Conservation (phyloP, 2,329 filamentous ascomycete genomes). For the Coccinonectria pachysandricola region DNA sequence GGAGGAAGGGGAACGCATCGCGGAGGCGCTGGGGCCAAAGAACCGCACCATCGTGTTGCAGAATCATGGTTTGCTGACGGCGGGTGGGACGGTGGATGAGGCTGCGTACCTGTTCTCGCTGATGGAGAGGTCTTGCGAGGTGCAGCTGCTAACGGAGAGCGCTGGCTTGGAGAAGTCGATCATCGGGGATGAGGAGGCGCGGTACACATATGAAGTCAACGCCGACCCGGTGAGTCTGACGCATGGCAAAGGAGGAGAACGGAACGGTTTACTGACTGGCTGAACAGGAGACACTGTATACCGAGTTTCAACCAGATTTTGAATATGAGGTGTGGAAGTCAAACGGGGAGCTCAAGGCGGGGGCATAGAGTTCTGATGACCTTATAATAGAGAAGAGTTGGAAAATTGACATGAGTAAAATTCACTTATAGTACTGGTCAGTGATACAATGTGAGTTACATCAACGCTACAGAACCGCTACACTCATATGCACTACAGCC, state of each 20-base stretch:
- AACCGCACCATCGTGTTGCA: constrained; percentile 46
- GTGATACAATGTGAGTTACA: background rate
- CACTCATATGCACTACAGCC: constrained; percentile 3
- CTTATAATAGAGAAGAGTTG: background rate
- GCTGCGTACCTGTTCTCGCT: constrained; percentile 49
- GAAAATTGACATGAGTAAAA: too few species aligned
- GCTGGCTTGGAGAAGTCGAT: constrained; percentile 15
- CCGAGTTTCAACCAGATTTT: constrained; percentile 26
- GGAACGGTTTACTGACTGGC: background rate
- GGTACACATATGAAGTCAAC: constrained; percentile 26
- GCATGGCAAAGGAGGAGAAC: rapidly evolving
- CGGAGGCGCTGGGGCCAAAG: constrained; percentile 41
- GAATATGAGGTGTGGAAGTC: constrained; percentile 24
- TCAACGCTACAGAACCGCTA: background rate
- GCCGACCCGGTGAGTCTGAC: constrained; percentile 17
- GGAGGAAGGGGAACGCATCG: constrained; percentile 50
- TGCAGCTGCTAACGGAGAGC: constrained; percentile 24
- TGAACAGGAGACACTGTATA: constrained; percentile 20
- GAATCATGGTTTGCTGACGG: constrained; percentile 56
- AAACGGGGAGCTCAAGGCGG: constrained; percentile 12
- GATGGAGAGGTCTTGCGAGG: constrained; percentile 24
- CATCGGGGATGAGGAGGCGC: constrained; percentile 29
- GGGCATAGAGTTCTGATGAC: constrained; percentile 3
- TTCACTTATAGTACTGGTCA: too few species aligned
- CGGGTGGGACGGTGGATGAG: constrained; percentile 55